Percentiles rank a stretch among this genome's conserved stretches.
Conservation (phyloP, 805 yeast species). For the Kodamaea hsintzibuensis region DNA sequence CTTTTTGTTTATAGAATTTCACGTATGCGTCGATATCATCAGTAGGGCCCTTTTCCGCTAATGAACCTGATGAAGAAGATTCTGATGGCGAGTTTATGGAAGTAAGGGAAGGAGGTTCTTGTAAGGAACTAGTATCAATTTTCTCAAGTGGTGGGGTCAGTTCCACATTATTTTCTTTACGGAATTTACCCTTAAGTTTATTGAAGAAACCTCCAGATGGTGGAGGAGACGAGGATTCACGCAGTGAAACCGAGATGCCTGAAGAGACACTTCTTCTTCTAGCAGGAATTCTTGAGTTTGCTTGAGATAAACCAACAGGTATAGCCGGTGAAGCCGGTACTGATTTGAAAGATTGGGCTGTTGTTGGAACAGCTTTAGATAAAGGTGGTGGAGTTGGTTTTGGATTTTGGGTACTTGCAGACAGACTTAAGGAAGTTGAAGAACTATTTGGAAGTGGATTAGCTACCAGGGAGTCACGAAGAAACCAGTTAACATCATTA, state of each 20-base stretch:
- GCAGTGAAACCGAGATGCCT: conserved; percentile 1
- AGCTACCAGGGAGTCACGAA: conserved; percentile 33
- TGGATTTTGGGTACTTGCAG: conserved; percentile 7
- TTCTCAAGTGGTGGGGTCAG: conserved; percentile 6
- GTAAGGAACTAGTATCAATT: neutral
- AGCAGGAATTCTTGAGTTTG: conserved; percentile 9
- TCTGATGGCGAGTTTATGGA: neutral
- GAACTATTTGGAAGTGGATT: neutral
- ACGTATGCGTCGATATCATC: conserved; percentile 35
- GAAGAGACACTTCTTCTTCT: conserved; percentile 20
- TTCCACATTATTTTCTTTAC: conserved; percentile 9
- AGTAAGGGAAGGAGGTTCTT: neutral
- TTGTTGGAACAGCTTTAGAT: neutral
- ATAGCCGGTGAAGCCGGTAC: neutral
- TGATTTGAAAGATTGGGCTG: neutral
- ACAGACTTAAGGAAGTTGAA: neutral
- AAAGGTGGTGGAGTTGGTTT: neutral
- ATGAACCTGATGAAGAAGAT: neutral
- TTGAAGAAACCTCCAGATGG: conserved; percentile 29
- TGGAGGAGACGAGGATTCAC: conserved; percentile 3
- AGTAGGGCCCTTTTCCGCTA: neutral
- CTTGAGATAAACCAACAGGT: neutral
- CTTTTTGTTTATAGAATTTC: conserved; percentile 31
- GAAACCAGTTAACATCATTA: conserved; percentile 53
- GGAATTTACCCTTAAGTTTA: conserved; percentile 36